These are phyloP conservation scores for Brasenia schreberi DNA, from an alignment of 164 flowering plant genomes.

Conservation along the genomic window DNA sequence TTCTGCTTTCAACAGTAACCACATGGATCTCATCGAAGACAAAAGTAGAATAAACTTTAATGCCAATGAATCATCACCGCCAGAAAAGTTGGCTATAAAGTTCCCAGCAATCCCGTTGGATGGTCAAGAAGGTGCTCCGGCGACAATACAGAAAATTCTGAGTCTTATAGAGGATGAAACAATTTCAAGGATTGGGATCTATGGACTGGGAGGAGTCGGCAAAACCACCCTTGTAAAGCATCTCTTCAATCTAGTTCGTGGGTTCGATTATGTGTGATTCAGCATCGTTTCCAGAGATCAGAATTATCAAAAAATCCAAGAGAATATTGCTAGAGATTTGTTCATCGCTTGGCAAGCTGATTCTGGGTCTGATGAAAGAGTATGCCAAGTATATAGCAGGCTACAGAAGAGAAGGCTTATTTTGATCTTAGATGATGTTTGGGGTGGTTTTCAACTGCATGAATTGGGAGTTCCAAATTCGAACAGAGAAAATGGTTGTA, in stretches of 20 bases:
- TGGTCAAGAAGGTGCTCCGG: neutral
- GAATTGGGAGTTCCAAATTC: slow-evolving; percentile 4
- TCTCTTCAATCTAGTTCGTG: slow-evolving; percentile 3
- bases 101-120: neutral
- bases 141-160: neutral
- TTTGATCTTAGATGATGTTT: slow-evolving; percentile 7
- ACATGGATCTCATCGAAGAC: neutral
- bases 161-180: neutral
- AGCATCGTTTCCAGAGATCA: slow-evolving; percentile 5
- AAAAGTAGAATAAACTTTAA: neutral
- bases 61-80: neutral
- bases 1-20: too few relatives aligned
- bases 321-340: neutral
- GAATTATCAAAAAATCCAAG: neutral
- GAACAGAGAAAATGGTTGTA: neutral
- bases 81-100: neutral
- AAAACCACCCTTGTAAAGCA: slow-evolving; percentile 10
- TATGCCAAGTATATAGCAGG: neutral
- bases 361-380: neutral
- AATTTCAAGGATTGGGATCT: slow-evolving; percentile 5
- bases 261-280: slow-evolving; percentile 2
- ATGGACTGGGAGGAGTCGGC: slow-evolving; percentile 14
- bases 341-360: neutral
- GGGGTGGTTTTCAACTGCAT: slow-evolving; percentile 2
- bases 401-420: slow-evolving; percentile 2